Base-by-base conservation (phyloP, 2,329 filamentous ascomycete species). In the Ambrosiella xylebori region DNA sequence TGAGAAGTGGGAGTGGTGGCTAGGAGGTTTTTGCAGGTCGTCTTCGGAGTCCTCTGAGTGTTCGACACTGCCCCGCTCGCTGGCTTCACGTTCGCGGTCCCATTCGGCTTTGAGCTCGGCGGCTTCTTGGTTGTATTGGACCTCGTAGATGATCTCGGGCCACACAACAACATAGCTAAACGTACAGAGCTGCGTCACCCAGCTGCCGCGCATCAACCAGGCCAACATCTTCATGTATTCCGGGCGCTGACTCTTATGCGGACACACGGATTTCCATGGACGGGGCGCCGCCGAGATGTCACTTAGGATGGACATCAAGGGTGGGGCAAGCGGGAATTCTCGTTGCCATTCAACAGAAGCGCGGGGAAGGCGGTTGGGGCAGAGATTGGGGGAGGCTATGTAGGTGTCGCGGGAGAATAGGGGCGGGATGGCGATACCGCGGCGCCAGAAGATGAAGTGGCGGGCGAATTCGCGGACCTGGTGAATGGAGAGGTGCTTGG, bases 361-460 rank as follows among this genome's bases (percentile, higher is more conserved):
- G 36, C 77, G 72, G 19, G 82, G 76, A 0, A 97, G 76, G 52
- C 82, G 80, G 56, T 77, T 74, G 64, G 89, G 78, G 65, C 95
- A 85, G 61, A 88, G 89, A 67, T 95, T 94, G 0, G 91, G 90
- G 1, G 88, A 94, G 36, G 96, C 80, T 39, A 97, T 85, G 69
- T 97, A 98, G 9, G 84, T 85, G 67, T 97, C 90, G 53, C 90
- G 80, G 49, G 86, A 85, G 66, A 96, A 89, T 5, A 98, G 78
- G 0, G 93, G 93, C 3, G 88, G 86, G 45, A 97, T 91, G 13
- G 91, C 85, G 61, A 94, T 86, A 52, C 91, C 93, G 59, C 90
- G 85, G 27, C 93, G 84, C 90, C 91, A 97, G 71, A 94, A 95
- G 61, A 97, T 89, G 62, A 98, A 84, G 71, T 97, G 93, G 59